These are phyloP conservation scores for Darksidea phi DNA, from an alignment of 495 filamentous ascomycete genomes.

Conservation along the genomic window DNA sequence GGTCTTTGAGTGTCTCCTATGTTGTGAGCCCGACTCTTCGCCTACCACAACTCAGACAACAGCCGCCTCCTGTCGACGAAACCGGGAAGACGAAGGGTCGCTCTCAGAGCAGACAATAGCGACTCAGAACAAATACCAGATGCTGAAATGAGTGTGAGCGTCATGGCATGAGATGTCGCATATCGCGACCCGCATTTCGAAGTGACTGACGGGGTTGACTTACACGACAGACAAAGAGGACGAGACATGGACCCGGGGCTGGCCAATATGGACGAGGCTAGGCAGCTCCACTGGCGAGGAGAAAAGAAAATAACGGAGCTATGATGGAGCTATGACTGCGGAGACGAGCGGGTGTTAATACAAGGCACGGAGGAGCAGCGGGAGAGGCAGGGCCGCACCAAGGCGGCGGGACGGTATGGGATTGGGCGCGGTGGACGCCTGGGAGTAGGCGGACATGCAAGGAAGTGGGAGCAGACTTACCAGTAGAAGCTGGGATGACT, in stretches of 20 bases:
- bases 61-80: constrained; percentile 28
- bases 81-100: constrained; percentile 26
- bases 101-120: constrained; percentile 21
- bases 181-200: constrained; percentile 16
- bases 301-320: constrained; percentile 20
- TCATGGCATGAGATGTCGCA: constrained; percentile 25
- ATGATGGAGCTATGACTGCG: constrained; percentile 32
- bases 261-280: constrained; percentile 22
- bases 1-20: constrained; percentile 33
- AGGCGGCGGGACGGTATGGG: constrained; percentile 16
- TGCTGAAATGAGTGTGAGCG: constrained; percentile 29
- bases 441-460: constrained; percentile 26
- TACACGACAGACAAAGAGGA: constrained; percentile 33
- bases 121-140: constrained; percentile 33
- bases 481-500: constrained; percentile 34
- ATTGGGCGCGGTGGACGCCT: constrained; percentile 31
- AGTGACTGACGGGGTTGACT: constrained; percentile 25
- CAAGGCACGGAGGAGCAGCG: constrained; percentile 13
- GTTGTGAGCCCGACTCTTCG: constrained; percentile 17
- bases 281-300: constrained; percentile 15
- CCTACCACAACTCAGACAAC: constrained; percentile 17
- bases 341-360: constrained; percentile 34
- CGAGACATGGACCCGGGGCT: constrained; percentile 31
- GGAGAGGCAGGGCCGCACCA: constrained; percentile 23
- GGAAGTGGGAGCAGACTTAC: constrained; percentile 27